A percentile compares a stretch with the other conserved stretches of the same genome.
These are phyloP conservation scores for Myriosclerotinia duriaeana DNA, from an alignment of 2,329 filamentous ascomycete species.

Conservation along the genomic window DNA sequence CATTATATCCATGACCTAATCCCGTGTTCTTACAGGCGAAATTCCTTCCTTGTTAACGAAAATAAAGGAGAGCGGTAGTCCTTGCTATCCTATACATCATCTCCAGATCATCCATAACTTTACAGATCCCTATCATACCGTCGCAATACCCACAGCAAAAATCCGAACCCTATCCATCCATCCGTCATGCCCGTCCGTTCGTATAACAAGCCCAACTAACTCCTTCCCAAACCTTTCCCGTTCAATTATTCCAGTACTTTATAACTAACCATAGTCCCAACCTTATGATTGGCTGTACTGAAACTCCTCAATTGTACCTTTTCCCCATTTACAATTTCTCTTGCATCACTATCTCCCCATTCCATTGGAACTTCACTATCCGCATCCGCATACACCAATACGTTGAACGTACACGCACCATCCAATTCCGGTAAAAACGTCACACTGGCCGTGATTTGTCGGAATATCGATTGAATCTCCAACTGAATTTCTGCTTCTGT, in stretches of 20 bases:
- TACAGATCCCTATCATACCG: slow-evolving; percentile 5
- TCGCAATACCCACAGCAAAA: slow-evolving; percentile 6
- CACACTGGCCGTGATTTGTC: slow-evolving; percentile 95
- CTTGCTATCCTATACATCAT: slow-evolving; percentile 18
- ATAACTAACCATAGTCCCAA: slow-evolving; percentile 96
- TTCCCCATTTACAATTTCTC: slow-evolving; percentile 90
- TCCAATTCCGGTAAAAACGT: slow-evolving; percentile 93
- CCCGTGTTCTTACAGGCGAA: background rate
- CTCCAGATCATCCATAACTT: slow-evolving; percentile 16
- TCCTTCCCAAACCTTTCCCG: background rate
- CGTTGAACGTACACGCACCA: slow-evolving; percentile 97
- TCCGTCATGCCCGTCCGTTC: background rate
- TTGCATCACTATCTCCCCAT: slow-evolving; percentile 97
- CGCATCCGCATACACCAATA: slow-evolving; percentile 94
- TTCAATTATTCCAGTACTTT: slow-evolving; percentile 49
- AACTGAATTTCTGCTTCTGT: slow-evolving; percentile 91
- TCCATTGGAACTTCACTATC: slow-evolving; percentile 96
- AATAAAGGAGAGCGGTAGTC: slow-evolving; percentile 10
- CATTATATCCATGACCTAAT: background rate
- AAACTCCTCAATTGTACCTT: slow-evolving; percentile 94
- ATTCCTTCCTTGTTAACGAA: background rate
- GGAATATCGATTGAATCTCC: slow-evolving; percentile 94
- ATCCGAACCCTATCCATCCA: background rate
- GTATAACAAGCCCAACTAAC: slow-evolving; percentile 7
- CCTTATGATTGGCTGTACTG: slow-evolving; percentile 89